These are phyloP conservation scores for Hypocrella siamensis DNA, from an alignment of 2,329 filamentous ascomycete genomes.

Conservation along the genomic window DNA sequence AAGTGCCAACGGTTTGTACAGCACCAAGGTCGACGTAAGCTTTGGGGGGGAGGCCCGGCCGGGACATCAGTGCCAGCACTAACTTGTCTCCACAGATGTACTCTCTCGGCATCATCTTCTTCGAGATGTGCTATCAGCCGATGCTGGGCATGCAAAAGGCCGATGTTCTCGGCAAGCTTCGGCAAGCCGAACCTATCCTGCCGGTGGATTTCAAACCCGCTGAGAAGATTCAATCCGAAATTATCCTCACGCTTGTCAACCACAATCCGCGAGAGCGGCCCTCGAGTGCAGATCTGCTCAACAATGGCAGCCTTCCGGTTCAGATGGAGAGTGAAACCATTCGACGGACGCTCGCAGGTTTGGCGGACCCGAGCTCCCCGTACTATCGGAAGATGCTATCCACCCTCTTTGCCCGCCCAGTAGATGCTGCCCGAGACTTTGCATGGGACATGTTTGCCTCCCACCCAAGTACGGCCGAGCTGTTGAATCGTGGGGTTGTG, in stretches of 20 bases:
- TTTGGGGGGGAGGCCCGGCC: neutral
- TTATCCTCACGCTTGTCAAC: conserved; percentile 65
- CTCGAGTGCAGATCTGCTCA: conserved; percentile 65
- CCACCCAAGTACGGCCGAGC: conserved; percentile 37
- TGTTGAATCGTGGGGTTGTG: conserved; percentile 57
- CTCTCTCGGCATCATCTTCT: conserved; percentile 92
- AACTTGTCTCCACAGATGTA: conserved; percentile 80
- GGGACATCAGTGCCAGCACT: no score
- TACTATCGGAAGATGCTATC: conserved; percentile 83
- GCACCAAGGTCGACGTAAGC: conserved; percentile 77
- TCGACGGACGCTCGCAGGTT: conserved; percentile 61
- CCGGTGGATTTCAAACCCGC: conserved; percentile 56
- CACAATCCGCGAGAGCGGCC: conserved; percentile 74
- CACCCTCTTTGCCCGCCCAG: conserved; percentile 63
- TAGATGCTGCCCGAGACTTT: conserved; percentile 67
- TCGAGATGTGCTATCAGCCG: conserved; percentile 78
- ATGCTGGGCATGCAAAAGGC: conserved; percentile 53
- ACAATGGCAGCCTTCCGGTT: conserved; percentile 74
- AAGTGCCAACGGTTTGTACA: conserved; percentile 60
- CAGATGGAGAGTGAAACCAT: conserved; percentile 90
- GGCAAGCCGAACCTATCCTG: conserved; percentile 50
- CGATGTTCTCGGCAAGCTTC: conserved; percentile 49
- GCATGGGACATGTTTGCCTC: conserved; percentile 56
- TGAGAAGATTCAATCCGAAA: conserved; percentile 60
- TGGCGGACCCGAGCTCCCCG: conserved; percentile 70